Percentiles rank a stretch among this genome's conserved stretches.
Conservation (phyloP, 129 eudicot species). For the sunflower (Helianthus annuus) region DNA sequence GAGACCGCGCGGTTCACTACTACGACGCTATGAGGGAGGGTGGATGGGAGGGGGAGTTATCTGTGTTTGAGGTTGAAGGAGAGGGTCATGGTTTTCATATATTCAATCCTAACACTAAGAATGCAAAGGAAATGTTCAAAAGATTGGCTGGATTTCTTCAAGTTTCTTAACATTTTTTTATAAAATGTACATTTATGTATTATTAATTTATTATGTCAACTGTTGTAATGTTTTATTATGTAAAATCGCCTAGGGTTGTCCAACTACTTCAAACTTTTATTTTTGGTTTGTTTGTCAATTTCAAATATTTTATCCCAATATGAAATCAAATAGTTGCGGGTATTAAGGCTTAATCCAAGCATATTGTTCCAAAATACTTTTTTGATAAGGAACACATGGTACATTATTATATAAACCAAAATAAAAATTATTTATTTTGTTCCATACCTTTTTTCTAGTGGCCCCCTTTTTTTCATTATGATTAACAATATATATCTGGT, state of each 20-base stretch:
- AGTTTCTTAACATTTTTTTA: neutral
- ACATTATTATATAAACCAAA: too few relatives aligned
- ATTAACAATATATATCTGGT: too few relatives aligned
- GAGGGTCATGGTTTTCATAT: constrained; percentile 59
- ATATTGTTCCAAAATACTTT: constrained; percentile 16
- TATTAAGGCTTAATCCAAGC: constrained; percentile 17
- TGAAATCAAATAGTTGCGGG: neutral
- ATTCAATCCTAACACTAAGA: constrained; percentile 32
- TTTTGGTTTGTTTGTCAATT: constrained; percentile 13
- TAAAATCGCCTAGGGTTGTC: too few relatives aligned
- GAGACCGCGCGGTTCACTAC: constrained; percentile 48
- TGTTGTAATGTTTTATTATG: neutral
- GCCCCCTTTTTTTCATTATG: too few relatives aligned
- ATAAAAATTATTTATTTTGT: too few relatives aligned
- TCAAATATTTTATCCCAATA: neutral
- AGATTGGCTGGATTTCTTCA: constrained; percentile 44
- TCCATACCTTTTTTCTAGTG: too few relatives aligned
- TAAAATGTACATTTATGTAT: neutral
- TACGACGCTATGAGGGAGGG: constrained; percentile 45
- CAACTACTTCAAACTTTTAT: too few relatives aligned
- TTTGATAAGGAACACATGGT: neutral
- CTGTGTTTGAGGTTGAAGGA: constrained; percentile 46
- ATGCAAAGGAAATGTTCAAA: constrained; percentile 40
- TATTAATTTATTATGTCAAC: neutral
- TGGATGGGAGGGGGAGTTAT: constrained; percentile 45